Conservation (phyloP, 345 rosid species). For the Fremontodendron californicum region DNA sequence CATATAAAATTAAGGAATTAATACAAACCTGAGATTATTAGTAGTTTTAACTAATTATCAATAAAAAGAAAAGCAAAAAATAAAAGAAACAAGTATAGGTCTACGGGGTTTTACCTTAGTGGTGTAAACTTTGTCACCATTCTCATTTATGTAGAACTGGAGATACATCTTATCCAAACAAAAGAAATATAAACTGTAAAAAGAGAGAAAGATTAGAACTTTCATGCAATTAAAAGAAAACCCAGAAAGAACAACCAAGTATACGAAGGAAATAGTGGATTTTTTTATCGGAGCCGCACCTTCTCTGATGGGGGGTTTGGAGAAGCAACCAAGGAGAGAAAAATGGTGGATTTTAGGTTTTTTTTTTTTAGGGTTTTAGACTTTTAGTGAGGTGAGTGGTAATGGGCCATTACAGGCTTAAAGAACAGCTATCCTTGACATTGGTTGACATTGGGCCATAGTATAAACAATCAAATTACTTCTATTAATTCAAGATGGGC, state of each 20-base stretch:
- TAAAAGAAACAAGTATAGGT: no score
- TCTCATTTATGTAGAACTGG: constrained; percentile 73
- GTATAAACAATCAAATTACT: not conserved
- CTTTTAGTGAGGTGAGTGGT: not conserved
- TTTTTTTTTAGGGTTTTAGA: constrained; percentile 1
- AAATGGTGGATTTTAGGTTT: no score
- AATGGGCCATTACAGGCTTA: not conserved
- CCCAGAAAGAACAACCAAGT: constrained; percentile 2
- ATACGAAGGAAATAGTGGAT: not conserved
- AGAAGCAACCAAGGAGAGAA: not conserved
- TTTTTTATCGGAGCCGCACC: not conserved
- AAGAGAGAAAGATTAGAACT: not conserved
- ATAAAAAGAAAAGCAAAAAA: not conserved
- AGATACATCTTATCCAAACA: constrained; percentile 49
- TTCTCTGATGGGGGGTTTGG: not conserved
- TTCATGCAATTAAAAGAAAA: constrained; percentile 1
- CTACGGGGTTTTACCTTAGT: constrained; percentile 50
- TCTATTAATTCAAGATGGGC: not conserved
- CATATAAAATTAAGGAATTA: not conserved
- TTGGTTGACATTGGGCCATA: constrained; percentile 1
- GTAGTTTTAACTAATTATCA: not conserved
- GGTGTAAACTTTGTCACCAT: constrained; percentile 78
- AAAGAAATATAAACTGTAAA: not conserved
- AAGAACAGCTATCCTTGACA: not conserved
- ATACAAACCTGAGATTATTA: not conserved